Evolutionary conservation across 768 basidiomycete species (phyloP).

Genomic region (Termitomyces sp.): DNA sequence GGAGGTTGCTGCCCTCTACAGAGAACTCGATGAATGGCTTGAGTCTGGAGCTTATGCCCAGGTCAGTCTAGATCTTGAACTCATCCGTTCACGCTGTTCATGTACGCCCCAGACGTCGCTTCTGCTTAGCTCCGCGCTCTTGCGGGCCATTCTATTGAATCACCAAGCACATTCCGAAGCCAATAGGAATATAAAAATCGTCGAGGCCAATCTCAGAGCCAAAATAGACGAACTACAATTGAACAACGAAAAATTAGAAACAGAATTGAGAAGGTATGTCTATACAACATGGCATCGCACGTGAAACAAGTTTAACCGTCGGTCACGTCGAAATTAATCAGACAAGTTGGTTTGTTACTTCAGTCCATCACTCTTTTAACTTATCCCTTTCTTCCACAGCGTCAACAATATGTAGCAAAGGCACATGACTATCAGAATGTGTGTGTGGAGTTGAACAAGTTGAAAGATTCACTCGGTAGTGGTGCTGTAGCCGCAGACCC

Average conservation of each 20-base stretch:
- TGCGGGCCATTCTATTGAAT: slow-evolving; percentile 81
- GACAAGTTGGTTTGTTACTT: slow-evolving; percentile 51
- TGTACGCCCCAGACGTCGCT: slow-evolving; percentile 42
- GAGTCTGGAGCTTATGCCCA: slow-evolving; percentile 57
- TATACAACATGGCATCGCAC: slow-evolving; percentile 9
- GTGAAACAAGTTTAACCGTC: slow-evolving; percentile 15
- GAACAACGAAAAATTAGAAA: slow-evolving; percentile 54
- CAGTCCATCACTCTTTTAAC: slow-evolving; percentile 3
- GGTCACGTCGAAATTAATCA: slow-evolving; percentile 23
- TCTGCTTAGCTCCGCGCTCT: slow-evolving; percentile 68
- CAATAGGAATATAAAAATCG: slow-evolving; percentile 57
- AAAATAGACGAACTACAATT: slow-evolving; percentile 64
- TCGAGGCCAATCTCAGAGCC: slow-evolving; percentile 57
- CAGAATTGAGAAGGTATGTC: slow-evolving; percentile 68
- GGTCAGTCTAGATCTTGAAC: slow-evolving; percentile 37
- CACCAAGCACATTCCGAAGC: slow-evolving; percentile 77
- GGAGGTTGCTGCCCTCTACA: slow-evolving; percentile 72
- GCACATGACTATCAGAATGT: slow-evolving; percentile 67
- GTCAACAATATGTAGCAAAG: slow-evolving; percentile 58
- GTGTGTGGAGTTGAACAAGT: slow-evolving; percentile 58
- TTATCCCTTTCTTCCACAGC: slow-evolving; percentile 31
- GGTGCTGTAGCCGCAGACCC: slow-evolving; percentile 26
- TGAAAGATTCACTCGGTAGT: slow-evolving; percentile 35
- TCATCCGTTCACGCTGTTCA: background rate
- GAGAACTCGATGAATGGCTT: slow-evolving; percentile 77